Conservation (phyloP, 2,329 filamentous ascomycete genomes). For the Leptographium wingfieldii region DNA sequence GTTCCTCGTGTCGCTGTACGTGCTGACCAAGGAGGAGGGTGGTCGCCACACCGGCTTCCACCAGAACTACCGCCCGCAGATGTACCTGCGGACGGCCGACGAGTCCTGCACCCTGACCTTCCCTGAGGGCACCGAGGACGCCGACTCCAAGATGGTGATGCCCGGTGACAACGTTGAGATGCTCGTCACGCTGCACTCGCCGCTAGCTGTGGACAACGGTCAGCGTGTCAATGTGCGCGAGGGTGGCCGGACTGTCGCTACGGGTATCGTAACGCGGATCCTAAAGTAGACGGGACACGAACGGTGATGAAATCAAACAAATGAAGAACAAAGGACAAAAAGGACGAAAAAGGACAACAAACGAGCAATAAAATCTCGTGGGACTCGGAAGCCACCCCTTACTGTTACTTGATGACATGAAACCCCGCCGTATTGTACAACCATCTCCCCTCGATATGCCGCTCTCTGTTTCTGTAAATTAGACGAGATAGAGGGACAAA, state of each 20-base stretch:
- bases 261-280: constrained; percentile 69
- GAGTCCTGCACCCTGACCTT: constrained; percentile 68
- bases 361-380: not conserved
- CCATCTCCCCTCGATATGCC: constrained; percentile 8
- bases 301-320: not conserved
- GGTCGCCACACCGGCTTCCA: constrained; percentile 93
- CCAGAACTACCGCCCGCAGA: constrained; percentile 92
- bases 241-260: constrained; percentile 81
- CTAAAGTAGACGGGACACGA: constrained; percentile 30
- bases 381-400: not conserved
- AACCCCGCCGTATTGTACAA: not conserved
- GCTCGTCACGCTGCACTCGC: constrained; percentile 73
- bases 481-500: constrained; percentile 14
- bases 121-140: constrained; percentile 70
- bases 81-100: constrained; percentile 89
- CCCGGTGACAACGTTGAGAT: constrained; percentile 99
- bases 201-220: constrained; percentile 77
- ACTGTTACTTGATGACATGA: not conserved
- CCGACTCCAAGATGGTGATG: constrained; percentile 73
- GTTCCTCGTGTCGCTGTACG: constrained; percentile 93
- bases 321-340: not conserved
- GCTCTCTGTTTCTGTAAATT: constrained; percentile 13
- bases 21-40: constrained; percentile 94
- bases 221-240: constrained; percentile 98
- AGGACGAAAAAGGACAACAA: constrained; percentile 2